Evolutionary conservation across 345 rosid species (phyloP).

Genomic region (Pistacia vera): DNA sequence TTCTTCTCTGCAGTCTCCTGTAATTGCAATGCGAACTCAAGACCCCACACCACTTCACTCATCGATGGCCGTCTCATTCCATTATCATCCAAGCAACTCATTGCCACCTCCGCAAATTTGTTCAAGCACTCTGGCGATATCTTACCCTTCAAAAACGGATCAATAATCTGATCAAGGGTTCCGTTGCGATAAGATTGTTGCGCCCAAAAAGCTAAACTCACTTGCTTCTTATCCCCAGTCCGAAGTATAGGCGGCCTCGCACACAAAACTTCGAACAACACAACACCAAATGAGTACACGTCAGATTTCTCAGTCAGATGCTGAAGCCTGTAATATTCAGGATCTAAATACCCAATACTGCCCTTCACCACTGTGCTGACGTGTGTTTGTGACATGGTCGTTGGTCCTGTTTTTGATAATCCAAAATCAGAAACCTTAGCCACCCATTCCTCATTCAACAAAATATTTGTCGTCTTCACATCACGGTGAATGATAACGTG

Average conservation of each 20-base stretch:
- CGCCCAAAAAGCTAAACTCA: slow-evolving; percentile 44
- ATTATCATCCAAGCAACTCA: slow-evolving; percentile 36
- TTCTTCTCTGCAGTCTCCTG: slow-evolving; percentile 16
- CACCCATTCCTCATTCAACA: too few species aligned
- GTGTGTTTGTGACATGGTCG: slow-evolving; percentile 34
- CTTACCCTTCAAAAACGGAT: slow-evolving; percentile 31
- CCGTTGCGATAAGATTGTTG: slow-evolving; percentile 29
- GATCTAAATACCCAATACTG: slow-evolving; percentile 59
- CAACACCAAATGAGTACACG: slow-evolving; percentile 63
- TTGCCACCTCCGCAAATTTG: slow-evolving; percentile 45
- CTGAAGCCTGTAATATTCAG: slow-evolving; percentile 57
- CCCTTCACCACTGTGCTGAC: slow-evolving; percentile 61
- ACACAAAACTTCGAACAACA: slow-evolving; percentile 53
- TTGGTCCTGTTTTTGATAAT: slow-evolving; percentile 42
- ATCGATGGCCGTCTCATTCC: slow-evolving; percentile 37
- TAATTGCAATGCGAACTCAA: slow-evolving; percentile 39
- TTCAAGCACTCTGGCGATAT: slow-evolving; percentile 32
- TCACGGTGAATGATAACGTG: too few species aligned
- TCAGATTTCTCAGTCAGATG: slow-evolving; percentile 31
- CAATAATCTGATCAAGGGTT: slow-evolving; percentile 39
- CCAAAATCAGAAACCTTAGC: slow-evolving; percentile 27
- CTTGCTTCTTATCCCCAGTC: slow-evolving; percentile 25
- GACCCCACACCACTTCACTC: slow-evolving; percentile 43
- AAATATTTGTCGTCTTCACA: too few species aligned
- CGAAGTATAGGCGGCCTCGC: slow-evolving; percentile 38